A percentile compares a stretch with the other conserved stretches of the same genome.
Evolutionary conservation across 495 filamentous ascomycete genomes (phyloP).

Genomic region (Poronia punctata): DNA sequence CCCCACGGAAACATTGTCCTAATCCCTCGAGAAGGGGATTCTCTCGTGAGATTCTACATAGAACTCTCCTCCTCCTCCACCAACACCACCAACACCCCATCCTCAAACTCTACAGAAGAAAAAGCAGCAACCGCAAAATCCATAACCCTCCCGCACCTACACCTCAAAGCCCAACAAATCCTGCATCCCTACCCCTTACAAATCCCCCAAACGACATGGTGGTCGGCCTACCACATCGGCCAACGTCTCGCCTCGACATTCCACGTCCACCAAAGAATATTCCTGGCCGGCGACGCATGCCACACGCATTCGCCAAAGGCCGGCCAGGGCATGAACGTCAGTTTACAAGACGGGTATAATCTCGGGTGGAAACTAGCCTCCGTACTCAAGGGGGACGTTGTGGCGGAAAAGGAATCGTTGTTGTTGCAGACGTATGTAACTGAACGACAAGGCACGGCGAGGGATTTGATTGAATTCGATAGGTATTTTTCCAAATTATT

Average conservation of each 20-base stretch:
- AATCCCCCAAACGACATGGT: constrained; percentile 46
- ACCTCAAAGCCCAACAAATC: constrained; percentile 50
- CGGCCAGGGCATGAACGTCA: constrained; percentile 69
- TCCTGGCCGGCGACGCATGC: constrained; percentile 62
- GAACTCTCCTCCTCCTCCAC: constrained; percentile 35
- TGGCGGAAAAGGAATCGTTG: constrained; percentile 26
- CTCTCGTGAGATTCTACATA: constrained; percentile 55
- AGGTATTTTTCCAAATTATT: constrained; percentile 58
- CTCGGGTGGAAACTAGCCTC: constrained; percentile 74
- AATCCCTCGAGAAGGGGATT: constrained; percentile 60
- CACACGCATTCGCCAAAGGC: constrained; percentile 70
- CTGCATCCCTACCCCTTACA: constrained; percentile 45
- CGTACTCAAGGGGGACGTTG: constrained; percentile 52
- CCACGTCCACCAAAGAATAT: constrained; percentile 49
- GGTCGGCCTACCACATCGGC: constrained; percentile 59
- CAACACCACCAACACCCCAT: constrained; percentile 43
- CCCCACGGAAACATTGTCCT: constrained; percentile 49
- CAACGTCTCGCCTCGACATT: constrained; percentile 54
- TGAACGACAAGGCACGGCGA: constrained; percentile 61
- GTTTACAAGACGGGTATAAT: constrained; percentile 51
- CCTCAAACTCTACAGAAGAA: too few species aligned
- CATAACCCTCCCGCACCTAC: constrained; percentile 51
- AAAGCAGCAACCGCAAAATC: constrained; percentile 25
- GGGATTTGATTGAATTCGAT: constrained; percentile 71
- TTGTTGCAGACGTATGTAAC: constrained; percentile 62